Evolutionary conservation across 1,284 basidiomycete genomes (phyloP).

Genomic region (Entoloma clypeatum): DNA sequence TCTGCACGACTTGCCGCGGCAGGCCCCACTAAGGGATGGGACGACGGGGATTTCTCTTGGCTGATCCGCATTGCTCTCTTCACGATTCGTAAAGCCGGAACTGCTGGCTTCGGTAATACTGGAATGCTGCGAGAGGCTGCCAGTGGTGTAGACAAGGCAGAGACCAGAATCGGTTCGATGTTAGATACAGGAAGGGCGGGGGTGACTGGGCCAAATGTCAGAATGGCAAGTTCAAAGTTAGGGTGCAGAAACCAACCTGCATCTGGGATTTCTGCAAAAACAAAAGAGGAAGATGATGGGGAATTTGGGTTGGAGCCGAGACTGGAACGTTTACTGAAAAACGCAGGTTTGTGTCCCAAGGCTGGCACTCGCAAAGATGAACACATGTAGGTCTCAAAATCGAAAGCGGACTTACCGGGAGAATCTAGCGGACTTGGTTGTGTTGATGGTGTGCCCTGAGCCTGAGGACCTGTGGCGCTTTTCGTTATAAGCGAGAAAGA

Average conservation of each 20-base stretch:
- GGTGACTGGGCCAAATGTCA: too few species aligned
- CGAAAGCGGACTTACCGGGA: too few species aligned
- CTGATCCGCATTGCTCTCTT: constrained; percentile 34
- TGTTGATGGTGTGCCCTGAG: too few species aligned
- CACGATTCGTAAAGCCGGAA: constrained; percentile 45
- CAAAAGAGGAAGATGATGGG: constrained; percentile 1
- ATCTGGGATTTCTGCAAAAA: not conserved
- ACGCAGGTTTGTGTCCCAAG: not conserved
- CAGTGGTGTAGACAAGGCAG: constrained; percentile 14
- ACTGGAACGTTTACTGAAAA: constrained; percentile 4
- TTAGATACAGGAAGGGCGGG: not conserved
- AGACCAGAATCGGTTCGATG: not conserved
- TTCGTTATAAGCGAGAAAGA: too few species aligned
- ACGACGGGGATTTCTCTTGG: constrained; percentile 20
- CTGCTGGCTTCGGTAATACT: constrained; percentile 27
- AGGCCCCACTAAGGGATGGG: constrained; percentile 8
- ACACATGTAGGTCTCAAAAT: too few species aligned
- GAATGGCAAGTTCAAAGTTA: too few species aligned
- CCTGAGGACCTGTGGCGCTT: too few species aligned
- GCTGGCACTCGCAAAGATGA: too few species aligned
- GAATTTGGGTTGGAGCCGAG: constrained; percentile 5
- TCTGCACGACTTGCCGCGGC: not conserved
- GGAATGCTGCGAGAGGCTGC: constrained; percentile 12
- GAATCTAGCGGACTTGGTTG: too few species aligned
- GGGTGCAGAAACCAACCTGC: constrained; percentile 5